Evolutionary conservation across 2,329 filamentous ascomycete species (phyloP).

Genomic region (Pyrenophora teres): DNA sequence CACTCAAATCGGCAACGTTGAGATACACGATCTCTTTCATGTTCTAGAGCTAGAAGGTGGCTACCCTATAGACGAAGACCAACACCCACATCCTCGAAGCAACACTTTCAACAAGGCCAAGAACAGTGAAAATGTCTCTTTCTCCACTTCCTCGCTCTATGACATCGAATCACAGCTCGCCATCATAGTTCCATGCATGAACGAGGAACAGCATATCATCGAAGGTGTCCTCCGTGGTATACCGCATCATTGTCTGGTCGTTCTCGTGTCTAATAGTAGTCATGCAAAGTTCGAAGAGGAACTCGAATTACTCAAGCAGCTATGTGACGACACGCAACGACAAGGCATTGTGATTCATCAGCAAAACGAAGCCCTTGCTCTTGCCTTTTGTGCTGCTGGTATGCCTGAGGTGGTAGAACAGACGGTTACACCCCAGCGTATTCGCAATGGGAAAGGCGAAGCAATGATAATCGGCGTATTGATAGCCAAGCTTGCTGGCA

Average conservation of each 20-base stretch:
- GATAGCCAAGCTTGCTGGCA: constrained; percentile 13
- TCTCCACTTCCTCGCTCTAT: constrained; percentile 9
- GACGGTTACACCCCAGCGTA: background rate
- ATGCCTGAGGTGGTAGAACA: constrained; percentile 8
- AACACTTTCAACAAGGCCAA: background rate
- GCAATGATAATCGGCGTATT: constrained; percentile 21
- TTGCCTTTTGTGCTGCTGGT: constrained; percentile 10
- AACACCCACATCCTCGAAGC: background rate
- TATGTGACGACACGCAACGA: constrained; percentile 9
- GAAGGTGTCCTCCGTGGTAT: constrained; percentile 21
- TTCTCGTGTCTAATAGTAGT: constrained; percentile 22
- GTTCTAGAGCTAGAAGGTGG: constrained; percentile 20
- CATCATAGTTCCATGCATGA: constrained; percentile 21
- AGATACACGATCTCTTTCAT: constrained; percentile 12
- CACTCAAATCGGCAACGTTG: constrained; percentile 12
- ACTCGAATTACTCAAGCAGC: constrained; percentile 4
- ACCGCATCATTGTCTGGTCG: constrained; percentile 18
- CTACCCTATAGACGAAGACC: background rate
- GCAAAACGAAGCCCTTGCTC: constrained; percentile 12
- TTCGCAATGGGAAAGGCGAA: constrained; percentile 24
- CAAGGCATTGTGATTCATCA: constrained; percentile 13
- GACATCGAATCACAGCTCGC: constrained; percentile 16
- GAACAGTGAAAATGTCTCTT: background rate
- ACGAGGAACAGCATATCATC: constrained; percentile 18
- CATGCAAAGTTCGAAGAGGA: constrained; percentile 11